phyloP scores from a whole-genome alignment of 192 early-diverging fungal species.

The Gaertneriomyces semiglobifer region DNA sequence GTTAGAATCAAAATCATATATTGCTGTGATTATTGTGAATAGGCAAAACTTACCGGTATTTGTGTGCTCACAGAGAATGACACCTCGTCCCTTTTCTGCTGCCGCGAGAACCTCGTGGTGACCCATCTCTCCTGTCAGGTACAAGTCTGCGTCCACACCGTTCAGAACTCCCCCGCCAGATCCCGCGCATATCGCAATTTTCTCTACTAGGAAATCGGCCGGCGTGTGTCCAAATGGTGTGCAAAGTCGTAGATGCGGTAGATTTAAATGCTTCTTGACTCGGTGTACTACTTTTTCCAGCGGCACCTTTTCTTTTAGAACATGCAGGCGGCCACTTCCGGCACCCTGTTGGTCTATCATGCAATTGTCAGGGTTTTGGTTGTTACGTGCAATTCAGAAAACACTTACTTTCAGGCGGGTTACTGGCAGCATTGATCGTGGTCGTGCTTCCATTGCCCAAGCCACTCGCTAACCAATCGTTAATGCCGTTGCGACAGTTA shows the following conservation, averaged over 20 bases:
- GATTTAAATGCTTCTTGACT: constrained; percentile 62
- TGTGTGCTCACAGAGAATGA: constrained; percentile 86
- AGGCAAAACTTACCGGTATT: constrained; percentile 58
- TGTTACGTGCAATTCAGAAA: not conserved
- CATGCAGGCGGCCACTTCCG: constrained; percentile 63
- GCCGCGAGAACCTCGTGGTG: constrained; percentile 93
- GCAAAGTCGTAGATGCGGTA: constrained; percentile 50
- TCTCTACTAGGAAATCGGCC: constrained; percentile 49
- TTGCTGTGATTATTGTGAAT: not conserved
- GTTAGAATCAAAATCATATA: not conserved
- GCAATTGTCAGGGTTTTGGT: not conserved
- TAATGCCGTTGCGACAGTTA: constrained; percentile 73
- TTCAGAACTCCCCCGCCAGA: constrained; percentile 64
- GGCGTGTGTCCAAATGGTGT: constrained; percentile 73
- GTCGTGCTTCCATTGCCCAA: constrained; percentile 40
- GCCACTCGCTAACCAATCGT: constrained; percentile 86
- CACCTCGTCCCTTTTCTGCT: constrained; percentile 54
- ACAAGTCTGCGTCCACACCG: constrained; percentile 67
- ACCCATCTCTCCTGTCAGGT: constrained; percentile 91
- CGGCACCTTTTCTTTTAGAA: constrained; percentile 49
- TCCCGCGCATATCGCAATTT: constrained; percentile 90
- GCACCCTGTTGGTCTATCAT: constrained; percentile 49
- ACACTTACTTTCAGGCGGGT: constrained; percentile 51
- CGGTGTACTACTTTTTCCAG: constrained; percentile 52
- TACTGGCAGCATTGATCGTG: constrained; percentile 38